Evolutionary conservation across 305 asterid genomes (phyloP).

Genomic region (Fraxinus velutina): DNA sequence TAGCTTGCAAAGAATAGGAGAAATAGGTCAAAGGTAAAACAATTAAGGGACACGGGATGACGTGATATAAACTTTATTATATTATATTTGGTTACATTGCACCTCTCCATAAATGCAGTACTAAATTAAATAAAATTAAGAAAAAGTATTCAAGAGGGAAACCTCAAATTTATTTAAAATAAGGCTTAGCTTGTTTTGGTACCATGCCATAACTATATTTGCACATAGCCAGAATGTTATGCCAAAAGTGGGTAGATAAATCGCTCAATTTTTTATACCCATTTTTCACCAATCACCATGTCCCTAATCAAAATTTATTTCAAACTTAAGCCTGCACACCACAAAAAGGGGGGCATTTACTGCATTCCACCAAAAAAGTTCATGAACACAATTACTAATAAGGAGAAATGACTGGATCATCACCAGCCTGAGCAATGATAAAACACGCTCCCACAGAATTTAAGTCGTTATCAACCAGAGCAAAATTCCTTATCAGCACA

Average conservation of each 20-base stretch:
- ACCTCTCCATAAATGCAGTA: background rate
- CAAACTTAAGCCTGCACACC: background rate
- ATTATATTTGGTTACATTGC: background rate
- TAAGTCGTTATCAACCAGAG: conserved; percentile 12
- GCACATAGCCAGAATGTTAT: background rate
- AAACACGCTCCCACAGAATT: conserved; percentile 3
- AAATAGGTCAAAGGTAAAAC: background rate
- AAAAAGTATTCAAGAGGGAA: background rate
- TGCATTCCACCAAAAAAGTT: background rate
- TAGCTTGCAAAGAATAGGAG: background rate
- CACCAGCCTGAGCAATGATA: background rate
- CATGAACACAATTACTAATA: conserved; percentile 4
- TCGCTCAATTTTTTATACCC: background rate
- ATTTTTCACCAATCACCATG: background rate
- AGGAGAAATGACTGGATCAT: conserved; percentile 14
- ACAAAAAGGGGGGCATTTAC: background rate
- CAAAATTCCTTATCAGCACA: conserved; percentile 24
- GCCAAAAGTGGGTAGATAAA: background rate
- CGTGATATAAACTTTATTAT: background rate
- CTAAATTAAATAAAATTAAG: background rate
- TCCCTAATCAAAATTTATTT: background rate
- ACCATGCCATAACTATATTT: background rate
- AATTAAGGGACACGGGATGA: background rate
- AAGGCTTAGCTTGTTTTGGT: background rate
- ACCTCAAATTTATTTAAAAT: background rate